Evolutionary conservation across 768 basidiomycete species (phyloP), one percentile per base, ranked within the genome.

Genomic region (Boletus reticuloceps): DNA sequence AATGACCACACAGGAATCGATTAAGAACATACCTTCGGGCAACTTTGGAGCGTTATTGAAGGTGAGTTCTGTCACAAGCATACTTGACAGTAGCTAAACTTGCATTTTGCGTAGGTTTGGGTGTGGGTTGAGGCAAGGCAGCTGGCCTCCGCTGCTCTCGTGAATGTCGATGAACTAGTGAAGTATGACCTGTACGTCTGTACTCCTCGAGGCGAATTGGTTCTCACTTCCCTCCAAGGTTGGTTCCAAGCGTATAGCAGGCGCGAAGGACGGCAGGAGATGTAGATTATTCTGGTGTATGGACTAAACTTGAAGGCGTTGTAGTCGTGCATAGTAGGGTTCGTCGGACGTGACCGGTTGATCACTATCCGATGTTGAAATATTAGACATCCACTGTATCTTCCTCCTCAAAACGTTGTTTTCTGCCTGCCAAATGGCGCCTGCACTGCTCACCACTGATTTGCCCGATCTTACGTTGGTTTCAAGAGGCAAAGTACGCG

Each of bases 401-500:
- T 22, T 49, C 5, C 47, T 48, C 47, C 46, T 42, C 27, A 25
- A 29, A 27, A 29, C 41, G 13, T 25, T 19, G 14, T 34, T 41
- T 25, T 47, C 49, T 36, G 13, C 36, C 20, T 19, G 12, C 32
- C 42, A 53, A 44, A 72, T 72, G 69, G 51, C 64, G 22, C 53
- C 60, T 36, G 75, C 82, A 9, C 68, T 88, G 29, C 79, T 81
- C 40, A 71, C 79, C 47, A 82, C 85, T 6, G 63, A 86, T 63
- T 74, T 90, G 5, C 82, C 83, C 19, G 76, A 69, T 25, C 78
- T 97, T 48, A 80, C 75, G 25, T 75, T 98, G 3, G 55, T 98
- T 32, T 94, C 93, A 2, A 84, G 80, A 69, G 97, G 97, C 54
- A 99, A 99, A 81, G 97, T 99, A 20, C 85, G 97, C 53, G 96